phyloP scores from a whole-genome alignment of 139 green algal genomes.

The Dunaliella primolecta region DNA sequence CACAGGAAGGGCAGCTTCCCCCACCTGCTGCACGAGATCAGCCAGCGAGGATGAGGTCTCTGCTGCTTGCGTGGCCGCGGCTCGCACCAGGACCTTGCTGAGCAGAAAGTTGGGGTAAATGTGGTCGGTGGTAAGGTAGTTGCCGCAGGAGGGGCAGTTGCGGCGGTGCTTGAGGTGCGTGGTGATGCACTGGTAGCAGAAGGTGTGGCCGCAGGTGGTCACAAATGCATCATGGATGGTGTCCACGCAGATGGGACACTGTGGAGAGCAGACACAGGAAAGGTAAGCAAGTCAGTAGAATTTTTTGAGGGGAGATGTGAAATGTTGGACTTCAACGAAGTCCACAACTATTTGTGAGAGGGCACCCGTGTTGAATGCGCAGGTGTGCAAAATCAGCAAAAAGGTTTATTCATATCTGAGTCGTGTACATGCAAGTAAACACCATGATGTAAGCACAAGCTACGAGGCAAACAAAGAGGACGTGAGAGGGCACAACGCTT shows the following conservation, averaged over 20 bases:
- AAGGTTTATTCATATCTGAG: no score
- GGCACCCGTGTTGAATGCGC: no score
- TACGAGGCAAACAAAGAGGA: no score
- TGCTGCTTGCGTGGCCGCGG: not conserved
- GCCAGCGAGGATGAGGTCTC: constrained; percentile 9
- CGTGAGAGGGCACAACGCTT: no score
- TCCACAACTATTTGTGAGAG: no score
- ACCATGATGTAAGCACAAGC: no score
- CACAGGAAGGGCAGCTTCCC: no score
- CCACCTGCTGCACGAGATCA: constrained; percentile 22
- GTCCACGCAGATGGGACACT: constrained; percentile 77
- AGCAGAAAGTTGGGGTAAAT: constrained; percentile 83
- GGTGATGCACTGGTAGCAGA: constrained; percentile 77
- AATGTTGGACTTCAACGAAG: no score
- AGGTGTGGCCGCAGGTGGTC: constrained; percentile 80
- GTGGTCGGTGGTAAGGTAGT: constrained; percentile 60
- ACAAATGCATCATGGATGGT: constrained; percentile 74
- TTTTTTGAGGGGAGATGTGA: no score
- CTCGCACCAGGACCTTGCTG: constrained; percentile 51
- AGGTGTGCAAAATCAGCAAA: no score
- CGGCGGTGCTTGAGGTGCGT: constrained; percentile 61
- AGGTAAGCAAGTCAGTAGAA: not conserved
- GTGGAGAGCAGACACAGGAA: constrained; percentile 26
- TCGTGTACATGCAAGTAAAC: no score
- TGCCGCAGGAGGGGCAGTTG: constrained; percentile 67